phyloP scores from a whole-genome alignment of 2,329 filamentous ascomycete genomes.

The Colletotrichum cordylinicola region DNA sequence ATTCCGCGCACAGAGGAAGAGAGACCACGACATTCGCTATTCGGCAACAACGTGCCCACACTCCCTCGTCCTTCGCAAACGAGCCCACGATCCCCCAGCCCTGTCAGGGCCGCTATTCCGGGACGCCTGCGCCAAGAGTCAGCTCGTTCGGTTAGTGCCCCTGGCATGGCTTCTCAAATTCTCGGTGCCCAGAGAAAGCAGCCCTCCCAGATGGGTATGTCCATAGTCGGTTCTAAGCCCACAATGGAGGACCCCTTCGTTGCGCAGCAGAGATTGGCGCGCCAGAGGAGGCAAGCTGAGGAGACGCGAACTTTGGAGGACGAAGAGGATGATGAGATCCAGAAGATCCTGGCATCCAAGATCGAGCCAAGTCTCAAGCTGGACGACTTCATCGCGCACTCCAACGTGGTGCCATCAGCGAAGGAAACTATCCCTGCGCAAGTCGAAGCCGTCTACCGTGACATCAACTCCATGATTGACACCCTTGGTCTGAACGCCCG shows the following conservation, averaged over 20 bases:
- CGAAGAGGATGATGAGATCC: conserved; percentile 73
- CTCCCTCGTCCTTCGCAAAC: conserved; percentile 59
- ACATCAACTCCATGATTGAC: conserved; percentile 94
- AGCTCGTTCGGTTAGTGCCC: conserved; percentile 64
- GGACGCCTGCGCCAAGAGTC: conserved; percentile 54
- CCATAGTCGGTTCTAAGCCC: conserved; percentile 44
- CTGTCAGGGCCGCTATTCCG: conserved; percentile 65
- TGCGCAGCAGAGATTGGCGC: conserved; percentile 55
- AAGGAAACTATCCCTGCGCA: conserved; percentile 66
- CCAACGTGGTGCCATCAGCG: conserved; percentile 57
- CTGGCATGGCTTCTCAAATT: conserved; percentile 62
- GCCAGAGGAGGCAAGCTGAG: conserved; percentile 61
- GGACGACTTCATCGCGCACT: conserved; percentile 71
- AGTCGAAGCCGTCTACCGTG: conserved; percentile 73
- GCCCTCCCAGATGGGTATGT: conserved; percentile 40
- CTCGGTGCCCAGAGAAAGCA: conserved; percentile 45
- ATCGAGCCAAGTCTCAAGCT: conserved; percentile 67
- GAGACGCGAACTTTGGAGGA: conserved; percentile 65
- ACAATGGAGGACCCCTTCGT: conserved; percentile 52
- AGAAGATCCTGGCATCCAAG: conserved; percentile 65
- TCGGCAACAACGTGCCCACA: conserved; percentile 60
- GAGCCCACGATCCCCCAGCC: conserved; percentile 77
- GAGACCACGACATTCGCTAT: conserved; percentile 48
- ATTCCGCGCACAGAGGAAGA: conserved; percentile 52
- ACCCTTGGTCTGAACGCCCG: conserved; percentile 83